Evolutionary conservation across 106 monocot genomes (phyloP), one percentile per base, ranked within the genome.

Genomic region (Allium sativum): DNA sequence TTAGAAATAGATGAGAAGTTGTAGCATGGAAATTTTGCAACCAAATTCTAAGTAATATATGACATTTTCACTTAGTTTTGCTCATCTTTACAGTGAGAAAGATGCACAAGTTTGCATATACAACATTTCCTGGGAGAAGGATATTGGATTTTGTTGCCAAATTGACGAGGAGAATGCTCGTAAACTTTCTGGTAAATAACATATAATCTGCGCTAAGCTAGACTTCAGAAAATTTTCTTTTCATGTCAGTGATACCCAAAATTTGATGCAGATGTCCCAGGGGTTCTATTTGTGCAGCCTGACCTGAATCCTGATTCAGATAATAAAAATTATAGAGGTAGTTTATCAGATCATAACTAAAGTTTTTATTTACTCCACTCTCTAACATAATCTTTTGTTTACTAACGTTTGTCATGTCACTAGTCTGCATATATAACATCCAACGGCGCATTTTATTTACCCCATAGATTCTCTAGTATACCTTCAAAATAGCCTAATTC

Each of bases 71-170:
- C 31, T 31, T 5, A 31, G 31, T 31, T 31, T 31, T 52, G 15
- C 40, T 1, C 53, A 50, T 48, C 56, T 59, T 48, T 74, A 45
- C 55, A 94, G 89, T 71, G 83, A 89, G 70, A 81, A 79, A 48
- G 90, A 90, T 80, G 83, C 94, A n/a, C 81, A 95, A 79, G 76
- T 81, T 21, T 78, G 74, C 66, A 87, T 95, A 68, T 90, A 95
- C 81, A 53, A 77, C 59, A 81, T 95, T 18, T 95, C 94, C 52
- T 90, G 90, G 90, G 86, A 95, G 76, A 75, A 73, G 59, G 75
- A 83, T 56, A 83, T 75, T 73, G 85, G 90, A 12, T 95, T 95
- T 74, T 95, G 90, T 65, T 94, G 94, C 60, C 81, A 82, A 8
- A 84, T 95, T 61, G 94, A 95, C 43, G 79, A 90, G 68, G 76